These are phyloP conservation scores for Lichtheimia ramosa DNA, from an alignment of 371 early-diverging fungal genomes.

Conservation along the genomic window DNA sequence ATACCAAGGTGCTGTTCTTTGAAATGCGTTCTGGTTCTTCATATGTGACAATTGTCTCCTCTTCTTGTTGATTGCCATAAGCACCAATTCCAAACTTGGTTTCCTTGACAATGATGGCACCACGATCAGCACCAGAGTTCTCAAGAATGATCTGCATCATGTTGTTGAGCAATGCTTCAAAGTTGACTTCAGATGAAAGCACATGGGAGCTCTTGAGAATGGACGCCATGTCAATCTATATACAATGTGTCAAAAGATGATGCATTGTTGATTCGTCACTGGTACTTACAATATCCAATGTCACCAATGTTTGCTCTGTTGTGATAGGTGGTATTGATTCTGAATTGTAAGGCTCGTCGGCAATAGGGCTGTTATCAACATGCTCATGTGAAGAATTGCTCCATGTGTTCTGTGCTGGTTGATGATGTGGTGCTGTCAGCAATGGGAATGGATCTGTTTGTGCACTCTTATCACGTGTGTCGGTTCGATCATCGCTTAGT, in stretches of 20 bases:
- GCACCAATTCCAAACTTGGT: slow-evolving; percentile 37
- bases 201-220: slow-evolving; percentile 52
- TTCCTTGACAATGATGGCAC: slow-evolving; percentile 46
- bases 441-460: slow-evolving; percentile 45
- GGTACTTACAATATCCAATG: slow-evolving; percentile 46
- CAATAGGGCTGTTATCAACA: slow-evolving; percentile 7
- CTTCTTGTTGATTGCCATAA: slow-evolving; percentile 41
- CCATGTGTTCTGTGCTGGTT: neutral
- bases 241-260: neutral
- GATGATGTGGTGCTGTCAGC: slow-evolving; percentile 28
- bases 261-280: slow-evolving; percentile 1
- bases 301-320: slow-evolving; percentile 44
- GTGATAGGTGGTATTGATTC: slow-evolving; percentile 31
- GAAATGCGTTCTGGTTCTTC: slow-evolving; percentile 34
- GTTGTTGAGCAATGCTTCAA: slow-evolving; percentile 34
- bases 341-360: slow-evolving; percentile 27
- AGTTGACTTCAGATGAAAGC: slow-evolving; percentile 46
- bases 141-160: slow-evolving; percentile 49
- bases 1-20: slow-evolving; percentile 33
- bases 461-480: slow-evolving; percentile 30
- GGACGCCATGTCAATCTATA: slow-evolving; percentile 37
- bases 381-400: slow-evolving; percentile 20
- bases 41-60: slow-evolving; percentile 30
- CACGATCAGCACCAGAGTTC: slow-evolving; percentile 47
- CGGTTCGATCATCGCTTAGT: slow-evolving; percentile 31